Conservation (phyloP, 148 eudicot species). For the Bassia scoparia region DNA sequence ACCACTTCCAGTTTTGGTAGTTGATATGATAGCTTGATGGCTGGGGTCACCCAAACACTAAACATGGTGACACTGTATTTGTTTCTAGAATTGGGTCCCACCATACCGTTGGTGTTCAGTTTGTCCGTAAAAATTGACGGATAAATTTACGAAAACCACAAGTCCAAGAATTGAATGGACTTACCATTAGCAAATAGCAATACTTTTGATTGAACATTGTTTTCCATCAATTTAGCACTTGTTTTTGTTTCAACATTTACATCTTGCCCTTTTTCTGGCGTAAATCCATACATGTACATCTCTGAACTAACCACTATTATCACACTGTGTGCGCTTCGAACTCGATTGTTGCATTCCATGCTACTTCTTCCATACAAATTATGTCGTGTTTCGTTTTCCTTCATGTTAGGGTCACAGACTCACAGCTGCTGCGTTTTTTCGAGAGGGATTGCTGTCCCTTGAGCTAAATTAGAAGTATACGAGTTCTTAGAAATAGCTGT, state of each 20-base stretch:
- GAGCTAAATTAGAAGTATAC: no score
- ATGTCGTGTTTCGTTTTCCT: background rate
- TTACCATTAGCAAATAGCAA: background rate
- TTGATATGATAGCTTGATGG: background rate
- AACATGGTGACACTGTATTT: background rate
- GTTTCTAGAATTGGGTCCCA: constrained; percentile 4
- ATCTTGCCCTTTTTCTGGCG: background rate
- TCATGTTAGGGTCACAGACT: no score
- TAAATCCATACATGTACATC: background rate
- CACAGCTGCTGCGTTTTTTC: background rate
- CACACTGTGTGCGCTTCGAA: background rate
- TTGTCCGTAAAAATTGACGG: background rate
- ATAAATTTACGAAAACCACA: background rate
- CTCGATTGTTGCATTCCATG: background rate
- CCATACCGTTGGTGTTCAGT: background rate
- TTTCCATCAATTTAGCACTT: background rate
- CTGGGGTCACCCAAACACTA: constrained; percentile 10
- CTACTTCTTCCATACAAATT: background rate
- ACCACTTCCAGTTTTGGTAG: constrained; percentile 18
- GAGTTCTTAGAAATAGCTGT: background rate
- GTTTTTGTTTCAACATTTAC: no score
- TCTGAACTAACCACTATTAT: background rate
- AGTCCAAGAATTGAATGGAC: background rate
- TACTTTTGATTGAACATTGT: background rate
- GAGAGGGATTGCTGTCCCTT: no score